Base-by-base conservation (phyloP, 352 stramenopile species). In the Hyaloperonospora brassicae region DNA sequence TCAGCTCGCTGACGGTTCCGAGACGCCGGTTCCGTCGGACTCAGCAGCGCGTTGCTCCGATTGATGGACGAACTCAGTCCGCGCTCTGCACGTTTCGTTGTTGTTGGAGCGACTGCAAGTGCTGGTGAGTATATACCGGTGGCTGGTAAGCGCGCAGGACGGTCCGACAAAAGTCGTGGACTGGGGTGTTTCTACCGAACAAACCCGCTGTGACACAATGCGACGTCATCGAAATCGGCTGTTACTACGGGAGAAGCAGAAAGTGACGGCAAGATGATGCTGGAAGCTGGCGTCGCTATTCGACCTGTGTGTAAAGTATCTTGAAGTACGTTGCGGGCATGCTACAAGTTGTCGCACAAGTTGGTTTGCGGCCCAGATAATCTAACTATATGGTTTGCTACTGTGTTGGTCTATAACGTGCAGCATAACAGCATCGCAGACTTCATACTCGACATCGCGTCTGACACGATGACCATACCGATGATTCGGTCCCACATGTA, bases 401-500 rank as follows among this genome's bases (percentile, higher is more conserved):
- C 46, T 40, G 47, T 52, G 38, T 7, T 23, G 40, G 35, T 57
- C 23, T 52, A 14, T 30, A 40, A 23, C 50, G 8, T 44, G 3
- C 42, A 83, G 60, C 71, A 90, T 46, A 79, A 93, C 24, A 90
- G 87, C 60, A 84, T 90, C 38, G 79, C 82, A 6, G 82, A 90
- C 40, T 89, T 89, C 52, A 84, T 93, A 46, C 56, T 93, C 9
- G 79, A 89, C 57, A 81, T 89, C 14, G 82, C 78, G 17, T 78
- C 72, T 5, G 64, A 91, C 41, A 56, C 65, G 5, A 69, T 66
- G 35, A 85, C 86, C 49, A 87, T 89, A 34, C 64, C 72, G 8
- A 74, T 72, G 48, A 76, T 87, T 22, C 73, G 70, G 2, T 69
- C 73, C 5, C 62, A 73, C 34, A 73, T 81, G 55, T 74, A 79